phyloP scores from a whole-genome alignment of 345 rosid species.

The Gossypioides kirkii region DNA sequence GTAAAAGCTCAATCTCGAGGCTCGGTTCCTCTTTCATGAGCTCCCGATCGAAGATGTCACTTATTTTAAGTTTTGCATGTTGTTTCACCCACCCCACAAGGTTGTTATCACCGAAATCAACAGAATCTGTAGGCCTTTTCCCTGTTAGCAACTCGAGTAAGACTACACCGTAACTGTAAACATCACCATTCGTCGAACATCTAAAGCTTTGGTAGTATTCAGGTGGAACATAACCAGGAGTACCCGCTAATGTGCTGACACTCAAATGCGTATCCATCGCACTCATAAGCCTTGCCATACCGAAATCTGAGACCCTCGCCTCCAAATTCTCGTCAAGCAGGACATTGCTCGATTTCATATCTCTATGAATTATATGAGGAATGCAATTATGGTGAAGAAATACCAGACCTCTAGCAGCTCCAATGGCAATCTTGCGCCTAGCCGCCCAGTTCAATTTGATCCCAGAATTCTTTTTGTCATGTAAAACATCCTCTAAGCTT shows the following conservation, averaged over 20 bases:
- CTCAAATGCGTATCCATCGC: slow-evolving; percentile 92
- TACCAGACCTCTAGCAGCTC: slow-evolving; percentile 86
- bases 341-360: slow-evolving; percentile 98
- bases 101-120: slow-evolving; percentile 95
- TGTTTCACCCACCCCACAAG: slow-evolving; percentile 98
- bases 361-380: slow-evolving; percentile 91
- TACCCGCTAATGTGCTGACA: slow-evolving; percentile 95
- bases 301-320: slow-evolving; percentile 93
- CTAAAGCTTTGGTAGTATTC: slow-evolving; percentile 93
- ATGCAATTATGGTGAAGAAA: slow-evolving; percentile 87
- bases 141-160: slow-evolving; percentile 87
- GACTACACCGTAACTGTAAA: slow-evolving; percentile 93
- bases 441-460: slow-evolving; percentile 75
- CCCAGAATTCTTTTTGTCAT: slow-evolving; percentile 57
- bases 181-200: slow-evolving; percentile 90
- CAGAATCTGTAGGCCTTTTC: slow-evolving; percentile 83
- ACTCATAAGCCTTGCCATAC: slow-evolving; percentile 93
- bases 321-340: slow-evolving; percentile 80
- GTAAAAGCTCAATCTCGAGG: slow-evolving; percentile 66
- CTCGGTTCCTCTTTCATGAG: slow-evolving; percentile 70
- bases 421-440: slow-evolving; percentile 78
- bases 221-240: slow-evolving; percentile 97
- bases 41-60: slow-evolving; percentile 75
- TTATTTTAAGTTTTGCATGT: slow-evolving; percentile 65
- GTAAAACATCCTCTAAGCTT: slow-evolving; percentile 90